phyloP scores from a whole-genome alignment of 2,329 filamentous ascomycete species.

The Clarireedia hainanense region DNA sequence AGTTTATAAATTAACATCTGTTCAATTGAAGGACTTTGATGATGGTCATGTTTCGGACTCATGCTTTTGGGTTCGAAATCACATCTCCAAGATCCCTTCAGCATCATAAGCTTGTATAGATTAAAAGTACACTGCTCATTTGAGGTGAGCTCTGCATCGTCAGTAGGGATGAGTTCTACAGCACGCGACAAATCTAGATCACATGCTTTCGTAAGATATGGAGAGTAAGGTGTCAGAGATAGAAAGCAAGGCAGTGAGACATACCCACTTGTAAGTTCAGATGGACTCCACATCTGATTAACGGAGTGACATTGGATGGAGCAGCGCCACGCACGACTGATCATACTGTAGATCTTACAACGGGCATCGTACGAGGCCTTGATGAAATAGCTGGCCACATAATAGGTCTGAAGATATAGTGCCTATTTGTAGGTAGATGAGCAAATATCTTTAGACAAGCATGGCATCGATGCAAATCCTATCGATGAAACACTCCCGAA shows the following conservation, averaged over 20 bases:
- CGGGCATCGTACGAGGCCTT: background rate
- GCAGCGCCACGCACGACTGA: background rate
- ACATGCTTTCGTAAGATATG: background rate
- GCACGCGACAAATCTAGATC: background rate
- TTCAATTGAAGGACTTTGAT: too few species aligned
- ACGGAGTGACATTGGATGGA: constrained; percentile 6
- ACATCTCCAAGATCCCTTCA: too few species aligned
- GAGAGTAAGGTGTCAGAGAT: background rate
- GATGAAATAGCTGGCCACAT: background rate
- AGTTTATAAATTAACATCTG: too few species aligned
- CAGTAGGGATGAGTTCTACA: background rate
- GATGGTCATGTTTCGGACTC: too few species aligned
- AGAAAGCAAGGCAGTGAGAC: background rate
- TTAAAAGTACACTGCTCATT: background rate
- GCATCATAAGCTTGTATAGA: background rate
- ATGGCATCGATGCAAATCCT: background rate
- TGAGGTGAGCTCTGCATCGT: background rate
- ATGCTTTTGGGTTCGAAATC: too few species aligned
- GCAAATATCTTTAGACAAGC: background rate
- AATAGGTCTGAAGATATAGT: background rate
- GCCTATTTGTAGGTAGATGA: background rate
- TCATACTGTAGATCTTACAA: constrained; percentile 8
- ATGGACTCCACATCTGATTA: constrained; percentile 5
- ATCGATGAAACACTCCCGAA: constrained; percentile 2
- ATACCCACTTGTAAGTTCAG: constrained; percentile 4